Percentiles rank a stretch among this genome's conserved stretches.
Conservation (phyloP, 257 asterid species). For the Solanum pinnatisectum region DNA sequence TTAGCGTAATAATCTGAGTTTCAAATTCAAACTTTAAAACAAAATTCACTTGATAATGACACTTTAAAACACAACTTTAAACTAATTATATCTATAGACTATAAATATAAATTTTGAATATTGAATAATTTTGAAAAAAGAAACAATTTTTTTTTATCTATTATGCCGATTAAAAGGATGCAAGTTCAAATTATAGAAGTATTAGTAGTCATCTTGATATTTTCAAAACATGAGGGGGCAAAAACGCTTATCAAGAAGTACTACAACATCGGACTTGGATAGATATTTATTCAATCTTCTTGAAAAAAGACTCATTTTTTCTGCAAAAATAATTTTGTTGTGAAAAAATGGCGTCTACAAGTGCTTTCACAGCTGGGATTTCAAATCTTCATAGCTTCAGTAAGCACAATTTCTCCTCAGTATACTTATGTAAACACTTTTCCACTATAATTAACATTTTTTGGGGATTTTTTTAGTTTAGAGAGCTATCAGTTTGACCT, state of each 20-base stretch:
- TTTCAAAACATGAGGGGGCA: background rate
- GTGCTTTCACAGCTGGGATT: background rate
- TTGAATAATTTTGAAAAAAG: no score
- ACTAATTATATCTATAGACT: background rate
- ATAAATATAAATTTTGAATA: no score
- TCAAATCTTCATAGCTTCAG: background rate
- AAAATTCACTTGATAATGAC: background rate
- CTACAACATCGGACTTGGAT: background rate
- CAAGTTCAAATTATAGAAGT: background rate
- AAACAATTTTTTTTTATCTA: no score
- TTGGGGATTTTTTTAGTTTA: background rate
- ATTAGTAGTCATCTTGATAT: background rate
- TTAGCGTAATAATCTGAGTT: no score
- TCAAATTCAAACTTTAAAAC: background rate
- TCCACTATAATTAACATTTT: background rate
- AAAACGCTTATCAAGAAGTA: background rate
- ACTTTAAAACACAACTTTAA: no score
- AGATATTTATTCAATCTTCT: background rate
- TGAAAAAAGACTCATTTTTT: background rate
- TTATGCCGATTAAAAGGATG: background rate
- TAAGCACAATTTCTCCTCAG: background rate
- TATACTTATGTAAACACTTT: background rate
- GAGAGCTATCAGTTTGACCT: background rate
- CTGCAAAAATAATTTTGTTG: background rate
- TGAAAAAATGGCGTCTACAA: background rate